Conservation (phyloP, 805 yeast genomes). For the Suhomyces sp. region DNA sequence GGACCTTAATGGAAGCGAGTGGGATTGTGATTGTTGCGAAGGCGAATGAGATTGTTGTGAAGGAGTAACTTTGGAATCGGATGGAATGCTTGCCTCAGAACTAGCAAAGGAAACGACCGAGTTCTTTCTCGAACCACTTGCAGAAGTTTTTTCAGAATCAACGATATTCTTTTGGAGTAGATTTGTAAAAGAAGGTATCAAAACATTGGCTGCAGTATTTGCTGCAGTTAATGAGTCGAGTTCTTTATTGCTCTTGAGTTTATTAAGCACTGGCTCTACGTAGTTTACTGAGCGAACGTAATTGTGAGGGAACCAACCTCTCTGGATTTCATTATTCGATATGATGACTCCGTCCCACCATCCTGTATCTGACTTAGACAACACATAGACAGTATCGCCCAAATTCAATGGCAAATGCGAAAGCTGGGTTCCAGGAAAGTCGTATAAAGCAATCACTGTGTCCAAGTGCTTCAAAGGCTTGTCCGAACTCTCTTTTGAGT, state of each 20-base stretch:
- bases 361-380: slow-evolving; percentile 59
- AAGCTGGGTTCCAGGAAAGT: slow-evolving; percentile 51
- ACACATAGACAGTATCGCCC: slow-evolving; percentile 72
- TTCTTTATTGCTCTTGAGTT: slow-evolving; percentile 38
- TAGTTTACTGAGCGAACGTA: slow-evolving; percentile 50
- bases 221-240: slow-evolving; percentile 44
- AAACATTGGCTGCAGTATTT: slow-evolving; percentile 44
- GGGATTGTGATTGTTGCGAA: not conserved
- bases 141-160: slow-evolving; percentile 30
- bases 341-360: slow-evolving; percentile 84
- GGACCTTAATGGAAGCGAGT: slow-evolving; percentile 4
- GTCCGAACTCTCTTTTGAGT: slow-evolving; percentile 15
- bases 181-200: slow-evolving; percentile 40
- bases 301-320: slow-evolving; percentile 87
- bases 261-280: slow-evolving; percentile 39
- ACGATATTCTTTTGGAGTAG: slow-evolving; percentile 33
- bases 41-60: slow-evolving; percentile 4
- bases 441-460: slow-evolving; percentile 57
- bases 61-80: slow-evolving; percentile 21
- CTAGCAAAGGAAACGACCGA: slow-evolving; percentile 50
- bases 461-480: slow-evolving; percentile 43
- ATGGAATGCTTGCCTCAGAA: slow-evolving; percentile 33
- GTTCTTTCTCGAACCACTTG: slow-evolving; percentile 40
- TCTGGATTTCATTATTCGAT: slow-evolving; percentile 37
- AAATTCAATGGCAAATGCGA: slow-evolving; percentile 50